Evolutionary conservation across 2,329 filamentous ascomycete genomes (phyloP).

Genomic region (Xylariaceae sp.): DNA sequence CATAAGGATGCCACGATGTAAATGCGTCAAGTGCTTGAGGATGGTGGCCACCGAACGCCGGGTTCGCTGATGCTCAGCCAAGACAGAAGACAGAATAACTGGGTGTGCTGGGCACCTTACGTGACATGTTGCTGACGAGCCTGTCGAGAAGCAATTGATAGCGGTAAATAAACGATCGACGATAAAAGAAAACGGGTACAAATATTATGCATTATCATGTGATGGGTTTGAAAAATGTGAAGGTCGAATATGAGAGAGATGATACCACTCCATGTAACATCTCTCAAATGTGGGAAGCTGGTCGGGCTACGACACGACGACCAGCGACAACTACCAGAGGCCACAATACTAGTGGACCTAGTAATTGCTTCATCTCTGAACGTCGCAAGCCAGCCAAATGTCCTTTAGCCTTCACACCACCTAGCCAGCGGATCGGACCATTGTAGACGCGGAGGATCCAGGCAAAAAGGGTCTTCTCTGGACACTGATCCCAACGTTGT

Average conservation of each 20-base stretch:
- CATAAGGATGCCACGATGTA: conserved; percentile 17
- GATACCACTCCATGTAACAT: not conserved
- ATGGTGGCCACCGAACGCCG: conserved; percentile 24
- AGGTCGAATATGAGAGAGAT: not conserved
- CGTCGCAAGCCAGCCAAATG: conserved; percentile 1
- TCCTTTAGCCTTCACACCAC: not conserved
- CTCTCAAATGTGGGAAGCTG: not conserved
- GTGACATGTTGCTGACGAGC: conserved; percentile 21
- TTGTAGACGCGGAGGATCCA: not conserved
- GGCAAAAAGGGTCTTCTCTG: not conserved
- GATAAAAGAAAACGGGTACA: conserved; percentile 10
- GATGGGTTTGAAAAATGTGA: conserved; percentile 4
- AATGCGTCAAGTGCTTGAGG: conserved; percentile 19
- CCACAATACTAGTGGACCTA: not conserved
- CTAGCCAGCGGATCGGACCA: not conserved
- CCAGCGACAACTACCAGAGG: conserved; percentile 1
- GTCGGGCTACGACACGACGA: not conserved
- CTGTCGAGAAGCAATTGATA: conserved; percentile 21
- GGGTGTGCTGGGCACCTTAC: conserved; percentile 14
- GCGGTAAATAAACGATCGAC: conserved; percentile 19
- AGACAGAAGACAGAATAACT: conserved; percentile 16
- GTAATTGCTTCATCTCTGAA: not conserved
- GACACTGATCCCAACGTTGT: not conserved
- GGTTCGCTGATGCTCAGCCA: conserved; percentile 24
- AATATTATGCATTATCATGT: conserved; percentile 31